These are phyloP conservation scores for Eucalyptus erythrocorys DNA, from an alignment of 345 rosid genomes.

Conservation along the genomic window DNA sequence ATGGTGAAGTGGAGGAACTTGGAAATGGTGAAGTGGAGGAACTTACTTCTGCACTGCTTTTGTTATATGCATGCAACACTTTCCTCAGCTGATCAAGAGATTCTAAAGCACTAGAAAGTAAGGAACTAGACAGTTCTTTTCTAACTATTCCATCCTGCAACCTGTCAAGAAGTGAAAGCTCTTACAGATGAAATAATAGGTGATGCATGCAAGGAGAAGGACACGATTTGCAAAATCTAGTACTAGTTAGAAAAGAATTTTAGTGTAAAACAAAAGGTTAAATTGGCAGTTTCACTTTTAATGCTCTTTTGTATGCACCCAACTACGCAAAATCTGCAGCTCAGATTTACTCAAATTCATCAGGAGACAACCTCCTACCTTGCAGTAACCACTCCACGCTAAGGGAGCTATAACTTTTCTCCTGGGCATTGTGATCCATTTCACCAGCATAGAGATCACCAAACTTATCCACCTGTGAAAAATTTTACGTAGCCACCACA, in stretches of 20 bases:
- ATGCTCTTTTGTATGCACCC: neutral
- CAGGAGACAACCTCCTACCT: neutral
- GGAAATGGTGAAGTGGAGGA: too few species aligned
- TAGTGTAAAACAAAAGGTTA: neutral
- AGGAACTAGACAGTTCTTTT: slow-evolving; percentile 11
- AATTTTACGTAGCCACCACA: neutral
- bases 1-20: too few species aligned
- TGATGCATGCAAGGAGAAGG: neutral
- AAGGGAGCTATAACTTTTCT: slow-evolving; percentile 2
- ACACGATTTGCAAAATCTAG: neutral
- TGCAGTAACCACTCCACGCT: neutral
- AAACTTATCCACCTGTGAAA: slow-evolving; percentile 18
- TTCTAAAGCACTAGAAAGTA: slow-evolving; percentile 35
- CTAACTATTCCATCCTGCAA: slow-evolving; percentile 31
- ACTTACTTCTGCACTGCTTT: slow-evolving; percentile 67
- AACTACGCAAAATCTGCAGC: neutral
- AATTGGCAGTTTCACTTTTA: neutral
- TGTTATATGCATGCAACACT: slow-evolving; percentile 45
- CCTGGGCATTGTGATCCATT: slow-evolving; percentile 5
- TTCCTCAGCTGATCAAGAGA: slow-evolving; percentile 33
- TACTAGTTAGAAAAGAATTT: neutral
- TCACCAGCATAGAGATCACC: neutral
- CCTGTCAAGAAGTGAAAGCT: neutral
- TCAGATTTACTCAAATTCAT: neutral
- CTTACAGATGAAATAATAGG: neutral